Evolutionary conservation across 495 filamentous ascomycete species (phyloP).

Genomic region (Penicillium diatomitis): DNA sequence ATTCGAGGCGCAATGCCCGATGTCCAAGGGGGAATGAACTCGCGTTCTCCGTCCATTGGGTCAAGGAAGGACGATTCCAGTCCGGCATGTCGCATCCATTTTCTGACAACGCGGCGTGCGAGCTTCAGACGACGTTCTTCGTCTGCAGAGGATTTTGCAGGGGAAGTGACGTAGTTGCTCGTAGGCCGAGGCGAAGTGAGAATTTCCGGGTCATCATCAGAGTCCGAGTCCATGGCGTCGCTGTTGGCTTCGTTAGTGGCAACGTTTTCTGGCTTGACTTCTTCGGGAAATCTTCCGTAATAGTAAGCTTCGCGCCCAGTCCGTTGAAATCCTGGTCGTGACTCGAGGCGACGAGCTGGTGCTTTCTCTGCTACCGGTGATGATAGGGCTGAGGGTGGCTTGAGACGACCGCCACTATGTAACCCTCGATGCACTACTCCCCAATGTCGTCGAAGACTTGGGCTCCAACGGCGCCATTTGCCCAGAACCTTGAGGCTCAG

Average conservation of each 20-base stretch:
- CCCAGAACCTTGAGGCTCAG: conserved; percentile 71
- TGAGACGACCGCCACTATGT: conserved; percentile 31
- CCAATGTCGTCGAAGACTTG: conserved; percentile 53
- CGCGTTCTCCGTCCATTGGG: conserved; percentile 39
- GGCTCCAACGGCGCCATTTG: conserved; percentile 60
- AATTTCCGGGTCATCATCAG: conserved; percentile 35
- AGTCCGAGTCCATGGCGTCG: conserved; percentile 36
- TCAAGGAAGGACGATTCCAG: conserved; percentile 33
- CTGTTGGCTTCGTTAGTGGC: conserved; percentile 19
- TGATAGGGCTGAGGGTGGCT: conserved; percentile 20
- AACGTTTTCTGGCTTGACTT: conserved; percentile 23
- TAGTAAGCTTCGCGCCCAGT: conserved; percentile 21
- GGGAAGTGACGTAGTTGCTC: conserved; percentile 34
- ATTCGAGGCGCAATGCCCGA: conserved; percentile 63
- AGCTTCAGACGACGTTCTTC: conserved; percentile 35
- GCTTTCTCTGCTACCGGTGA: conserved; percentile 25
- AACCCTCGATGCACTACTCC: conserved; percentile 46
- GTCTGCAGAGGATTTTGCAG: conserved; percentile 28
- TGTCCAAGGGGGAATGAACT: conserved; percentile 65
- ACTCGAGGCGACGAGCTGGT: conserved; percentile 3
- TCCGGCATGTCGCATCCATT: conserved; percentile 67
- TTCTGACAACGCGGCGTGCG: conserved; percentile 51
- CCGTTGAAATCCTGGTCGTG: conserved; percentile 18
- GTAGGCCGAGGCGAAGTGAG: conserved; percentile 25
- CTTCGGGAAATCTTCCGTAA: conserved; percentile 37